A percentile compares a stretch with the other conserved stretches of the same genome.
phyloP scores from a whole-genome alignment of 1,284 basidiomycete genomes.

The Microbotryomycetes sp. region DNA sequence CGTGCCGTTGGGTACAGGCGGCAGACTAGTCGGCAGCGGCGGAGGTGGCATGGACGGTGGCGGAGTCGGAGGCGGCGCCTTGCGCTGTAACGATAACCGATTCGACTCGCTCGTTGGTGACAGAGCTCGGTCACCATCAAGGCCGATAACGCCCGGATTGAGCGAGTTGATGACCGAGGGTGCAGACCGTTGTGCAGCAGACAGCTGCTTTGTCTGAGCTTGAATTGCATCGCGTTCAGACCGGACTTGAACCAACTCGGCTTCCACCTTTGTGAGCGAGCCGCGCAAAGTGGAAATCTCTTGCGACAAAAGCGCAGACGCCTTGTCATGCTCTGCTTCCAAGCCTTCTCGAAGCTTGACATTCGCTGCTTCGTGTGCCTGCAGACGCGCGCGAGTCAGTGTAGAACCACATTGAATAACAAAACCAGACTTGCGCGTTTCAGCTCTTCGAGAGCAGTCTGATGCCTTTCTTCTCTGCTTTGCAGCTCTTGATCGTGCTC shows the following conservation, averaged over 20 bases:
- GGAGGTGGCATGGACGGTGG: conserved; percentile 82
- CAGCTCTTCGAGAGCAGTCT: not conserved
- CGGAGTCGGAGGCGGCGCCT: conserved; percentile 78
- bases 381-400: not conserved
- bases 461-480: not conserved
- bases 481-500: not conserved
- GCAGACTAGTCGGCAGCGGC: conserved; percentile 55
- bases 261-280: conserved; percentile 64
- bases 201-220: conserved; percentile 2
- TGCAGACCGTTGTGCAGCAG: not conserved
- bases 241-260: conserved; percentile 58
- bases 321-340: not conserved
- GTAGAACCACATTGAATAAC: not conserved
- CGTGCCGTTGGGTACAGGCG: conserved; percentile 18
- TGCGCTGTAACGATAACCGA: conserved; percentile 42
- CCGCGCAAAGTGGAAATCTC: conserved; percentile 50
- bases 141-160: not conserved
- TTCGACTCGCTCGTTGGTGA: conserved; percentile 11
- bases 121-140: conserved; percentile 10
- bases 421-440: not conserved
- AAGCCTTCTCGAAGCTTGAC: too few relatives aligned
- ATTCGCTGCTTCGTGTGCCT: not conserved
- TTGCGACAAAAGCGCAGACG: too few relatives aligned
- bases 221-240: conserved; percentile 29
- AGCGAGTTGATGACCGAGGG: conserved; percentile 33